phyloP scores from a whole-genome alignment of 805 yeast genomes.

The Candida dajiaensis region DNA sequence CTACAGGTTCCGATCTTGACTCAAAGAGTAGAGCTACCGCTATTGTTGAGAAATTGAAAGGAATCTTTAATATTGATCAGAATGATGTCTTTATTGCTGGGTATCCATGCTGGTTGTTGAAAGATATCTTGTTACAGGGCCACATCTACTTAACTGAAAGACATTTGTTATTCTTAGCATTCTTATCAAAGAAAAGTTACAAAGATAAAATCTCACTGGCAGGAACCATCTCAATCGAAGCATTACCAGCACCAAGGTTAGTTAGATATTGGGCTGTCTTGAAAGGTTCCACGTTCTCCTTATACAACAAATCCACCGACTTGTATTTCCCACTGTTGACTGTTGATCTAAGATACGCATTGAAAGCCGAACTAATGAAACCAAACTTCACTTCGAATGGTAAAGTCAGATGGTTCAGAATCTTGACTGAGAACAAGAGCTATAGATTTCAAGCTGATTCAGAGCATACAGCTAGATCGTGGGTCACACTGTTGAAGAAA shows the following conservation, averaged over 20 bases:
- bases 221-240: slow-evolving; percentile 45
- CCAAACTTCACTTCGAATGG: background rate
- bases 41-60: slow-evolving; percentile 29
- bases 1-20: slow-evolving; percentile 4
- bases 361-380: slow-evolving; percentile 48
- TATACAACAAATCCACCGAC: slow-evolving; percentile 68
- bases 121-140: slow-evolving; percentile 83
- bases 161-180: slow-evolving; percentile 70
- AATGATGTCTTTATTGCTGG: slow-evolving; percentile 55
- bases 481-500: slow-evolving; percentile 73
- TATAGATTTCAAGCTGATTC: slow-evolving; percentile 73
- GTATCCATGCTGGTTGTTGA: slow-evolving; percentile 72
- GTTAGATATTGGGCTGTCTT: slow-evolving; percentile 77
- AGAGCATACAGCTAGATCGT: slow-evolving; percentile 63
- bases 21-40: slow-evolving; percentile 29
- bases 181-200: slow-evolving; percentile 50
- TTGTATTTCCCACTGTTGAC: slow-evolving; percentile 78
- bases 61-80: slow-evolving; percentile 40
- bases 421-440: slow-evolving; percentile 51
- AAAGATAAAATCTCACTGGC: slow-evolving; percentile 37
- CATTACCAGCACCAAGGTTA: slow-evolving; percentile 24
- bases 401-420: slow-evolving; percentile 43
- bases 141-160: slow-evolving; percentile 66
- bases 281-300: slow-evolving; percentile 58
- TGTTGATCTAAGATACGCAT: slow-evolving; percentile 62